Percentiles rank a stretch among this genome's conserved stretches.
Conservation (phyloP, 768 basidiomycete species). For the Termitomyces sp. region DNA sequence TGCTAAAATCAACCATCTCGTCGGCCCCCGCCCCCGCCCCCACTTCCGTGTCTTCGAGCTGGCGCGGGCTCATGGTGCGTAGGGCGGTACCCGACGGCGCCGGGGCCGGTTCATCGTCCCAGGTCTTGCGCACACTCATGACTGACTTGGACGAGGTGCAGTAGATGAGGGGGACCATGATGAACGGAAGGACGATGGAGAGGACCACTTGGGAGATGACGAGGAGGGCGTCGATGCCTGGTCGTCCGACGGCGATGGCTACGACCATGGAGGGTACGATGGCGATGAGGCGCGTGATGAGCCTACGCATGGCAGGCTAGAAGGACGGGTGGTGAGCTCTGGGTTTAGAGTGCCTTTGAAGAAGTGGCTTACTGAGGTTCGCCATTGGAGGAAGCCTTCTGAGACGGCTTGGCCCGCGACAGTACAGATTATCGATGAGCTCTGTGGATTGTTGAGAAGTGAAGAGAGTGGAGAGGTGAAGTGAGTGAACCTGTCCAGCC, state of each 20-base stretch:
- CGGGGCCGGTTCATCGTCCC: conserved; percentile 30
- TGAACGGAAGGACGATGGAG: conserved; percentile 78
- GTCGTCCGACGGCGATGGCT: conserved; percentile 62
- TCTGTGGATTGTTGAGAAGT: conserved; percentile 25
- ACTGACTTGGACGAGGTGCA: conserved; percentile 66
- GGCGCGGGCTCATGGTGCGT: conserved; percentile 5
- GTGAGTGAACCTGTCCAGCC: conserved; percentile 57
- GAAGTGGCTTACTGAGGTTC: conserved; percentile 52
- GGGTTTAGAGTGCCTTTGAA: background rate
- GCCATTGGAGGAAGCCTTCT: conserved; percentile 88
- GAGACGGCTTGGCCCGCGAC: conserved; percentile 87
- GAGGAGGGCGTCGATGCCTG: conserved; percentile 73
- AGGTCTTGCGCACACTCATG: conserved; percentile 59
- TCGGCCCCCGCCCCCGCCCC: conserved; percentile 13
- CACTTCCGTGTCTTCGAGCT: conserved; percentile 14
- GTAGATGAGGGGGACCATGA: conserved; percentile 75
- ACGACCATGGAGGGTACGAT: conserved; percentile 81
- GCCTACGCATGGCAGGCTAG: conserved; percentile 71
- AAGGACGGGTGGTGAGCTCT: background rate
- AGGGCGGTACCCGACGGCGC: conserved; percentile 20
- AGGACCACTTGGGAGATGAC: conserved; percentile 83
- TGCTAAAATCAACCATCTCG: conserved; percentile 59
- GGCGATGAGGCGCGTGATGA: conserved; percentile 75
- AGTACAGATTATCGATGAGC: conserved; percentile 85
- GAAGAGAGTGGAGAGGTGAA: background rate